A percentile compares a stretch with the other conserved stretches of the same genome.
phyloP scores from a whole-genome alignment of 371 early-diverging fungal species.

The Smittium culicis region DNA sequence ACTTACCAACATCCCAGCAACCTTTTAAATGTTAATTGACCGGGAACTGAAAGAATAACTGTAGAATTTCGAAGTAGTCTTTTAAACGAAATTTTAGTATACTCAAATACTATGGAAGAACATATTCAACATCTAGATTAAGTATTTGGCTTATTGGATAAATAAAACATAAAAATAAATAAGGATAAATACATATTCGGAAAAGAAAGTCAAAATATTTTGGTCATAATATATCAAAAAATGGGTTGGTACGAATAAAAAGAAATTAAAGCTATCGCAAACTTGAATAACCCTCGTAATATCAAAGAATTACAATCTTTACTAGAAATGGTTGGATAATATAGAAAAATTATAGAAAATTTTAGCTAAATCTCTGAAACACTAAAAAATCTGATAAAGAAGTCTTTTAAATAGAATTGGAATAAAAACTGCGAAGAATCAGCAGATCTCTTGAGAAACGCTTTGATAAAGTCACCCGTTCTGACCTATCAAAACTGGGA shows the following conservation, averaged over 20 bases:
- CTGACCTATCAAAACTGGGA: not conserved
- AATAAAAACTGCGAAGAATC: not conserved
- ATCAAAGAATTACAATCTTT: conserved; percentile 19
- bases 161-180: conserved; percentile 16
- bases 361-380: conserved; percentile 20
- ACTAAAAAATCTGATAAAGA: conserved; percentile 11
- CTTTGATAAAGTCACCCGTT: not conserved
- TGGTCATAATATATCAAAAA: conserved; percentile 2
- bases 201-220: not conserved
- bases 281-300: conserved; percentile 20
- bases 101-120: conserved; percentile 29
- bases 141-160: conserved; percentile 27
- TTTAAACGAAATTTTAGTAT: conserved; percentile 47
- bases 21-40: conserved; percentile 34
- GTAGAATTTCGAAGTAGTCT: conserved; percentile 32
- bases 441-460: not conserved
- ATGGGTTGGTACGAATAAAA: conserved; percentile 13
- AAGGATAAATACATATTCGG: conserved; percentile 39
- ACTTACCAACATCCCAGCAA: conserved; percentile 12
- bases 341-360: conserved; percentile 19
- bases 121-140: conserved; percentile 29
- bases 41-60: conserved; percentile 22
- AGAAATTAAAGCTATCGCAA: conserved; percentile 13
- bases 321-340: conserved; percentile 29
- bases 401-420: conserved; percentile 3